Percentiles rank a stretch among this genome's conserved stretches.
Evolutionary conservation across 768 basidiomycete species (phyloP).

Genomic region (Phylloporus sp.): DNA sequence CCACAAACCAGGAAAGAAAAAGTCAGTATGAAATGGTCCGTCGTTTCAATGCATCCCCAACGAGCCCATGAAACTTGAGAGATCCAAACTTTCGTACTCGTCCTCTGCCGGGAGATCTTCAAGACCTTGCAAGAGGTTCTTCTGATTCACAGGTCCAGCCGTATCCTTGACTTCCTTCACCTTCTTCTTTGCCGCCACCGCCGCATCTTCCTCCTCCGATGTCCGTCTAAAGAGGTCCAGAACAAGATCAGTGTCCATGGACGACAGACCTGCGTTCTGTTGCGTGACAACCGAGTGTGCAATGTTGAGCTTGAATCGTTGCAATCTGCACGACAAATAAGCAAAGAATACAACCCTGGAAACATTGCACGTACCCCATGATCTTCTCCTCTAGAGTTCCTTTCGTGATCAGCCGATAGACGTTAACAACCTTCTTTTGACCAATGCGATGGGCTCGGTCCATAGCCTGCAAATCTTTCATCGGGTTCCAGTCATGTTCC

Average conservation of each 20-base stretch:
- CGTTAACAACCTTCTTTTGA: conserved; percentile 98
- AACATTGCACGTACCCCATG: conserved; percentile 74
- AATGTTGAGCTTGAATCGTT: conserved; percentile 98
- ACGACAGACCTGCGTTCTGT: conserved; percentile 88
- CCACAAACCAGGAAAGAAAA: conserved; percentile 14
- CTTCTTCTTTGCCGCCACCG: conserved; percentile 43
- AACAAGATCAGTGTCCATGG: conserved; percentile 97
- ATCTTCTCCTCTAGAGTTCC: conserved; percentile 99
- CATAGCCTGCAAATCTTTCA: conserved; percentile 99
- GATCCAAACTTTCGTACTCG: conserved; percentile 84
- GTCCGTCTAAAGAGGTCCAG: conserved; percentile 88
- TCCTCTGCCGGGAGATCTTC: conserved; percentile 91
- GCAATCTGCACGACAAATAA: conserved; percentile 51
- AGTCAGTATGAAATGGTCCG: conserved; percentile 17
- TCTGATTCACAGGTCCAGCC: conserved; percentile 63
- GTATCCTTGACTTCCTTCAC: conserved; percentile 49
- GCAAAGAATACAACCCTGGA: neutral
- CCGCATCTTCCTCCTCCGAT: conserved; percentile 67
- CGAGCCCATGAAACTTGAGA: conserved; percentile 87
- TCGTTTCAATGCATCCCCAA: conserved; percentile 44
- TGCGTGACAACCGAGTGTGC: conserved; percentile 96
- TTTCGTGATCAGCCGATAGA: conserved; percentile 94
- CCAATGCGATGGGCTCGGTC: conserved; percentile 97
- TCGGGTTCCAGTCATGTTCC: conserved; percentile 99
- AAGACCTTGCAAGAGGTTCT: conserved; percentile 81